phyloP scores from a whole-genome alignment of 106 monocot genomes.

The Cymbidium sinense region DNA sequence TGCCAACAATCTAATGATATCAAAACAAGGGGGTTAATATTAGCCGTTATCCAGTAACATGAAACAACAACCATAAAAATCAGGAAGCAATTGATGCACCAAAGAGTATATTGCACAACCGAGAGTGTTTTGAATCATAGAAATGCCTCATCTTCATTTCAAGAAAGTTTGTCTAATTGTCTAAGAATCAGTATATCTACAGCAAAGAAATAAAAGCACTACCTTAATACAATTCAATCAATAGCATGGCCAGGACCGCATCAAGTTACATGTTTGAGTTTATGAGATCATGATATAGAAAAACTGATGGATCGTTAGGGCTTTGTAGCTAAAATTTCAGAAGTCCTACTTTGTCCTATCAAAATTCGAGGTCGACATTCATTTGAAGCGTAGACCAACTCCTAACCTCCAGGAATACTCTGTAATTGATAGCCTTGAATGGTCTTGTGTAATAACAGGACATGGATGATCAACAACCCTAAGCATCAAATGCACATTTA shows the following conservation, averaged over 20 bases:
- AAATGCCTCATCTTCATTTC: not conserved
- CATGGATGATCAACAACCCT: no score
- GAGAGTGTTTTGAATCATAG: not conserved
- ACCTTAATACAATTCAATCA: not conserved
- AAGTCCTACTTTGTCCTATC: no score
- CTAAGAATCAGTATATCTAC: not conserved
- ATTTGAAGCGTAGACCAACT: no score
- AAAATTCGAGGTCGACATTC: no score
- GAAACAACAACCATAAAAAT: not conserved
- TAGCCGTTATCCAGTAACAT: not conserved
- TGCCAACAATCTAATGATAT: constrained; percentile 59
- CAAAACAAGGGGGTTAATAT: constrained; percentile 6
- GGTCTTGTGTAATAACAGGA: no score
- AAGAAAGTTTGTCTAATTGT: not conserved
- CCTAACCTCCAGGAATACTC: no score
- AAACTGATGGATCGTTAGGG: no score
- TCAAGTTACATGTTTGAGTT: not conserved
- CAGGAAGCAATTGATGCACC: not conserved
- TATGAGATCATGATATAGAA: not conserved
- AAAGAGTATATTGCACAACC: not conserved
- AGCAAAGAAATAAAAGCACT: not conserved
- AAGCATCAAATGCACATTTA: no score
- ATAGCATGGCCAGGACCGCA: no score
- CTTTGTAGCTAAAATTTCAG: no score
- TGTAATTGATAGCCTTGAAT: no score